Evolutionary conservation across 108 stramenopile species (phyloP).

Genomic region (Nannochloropsis oceanica): DNA sequence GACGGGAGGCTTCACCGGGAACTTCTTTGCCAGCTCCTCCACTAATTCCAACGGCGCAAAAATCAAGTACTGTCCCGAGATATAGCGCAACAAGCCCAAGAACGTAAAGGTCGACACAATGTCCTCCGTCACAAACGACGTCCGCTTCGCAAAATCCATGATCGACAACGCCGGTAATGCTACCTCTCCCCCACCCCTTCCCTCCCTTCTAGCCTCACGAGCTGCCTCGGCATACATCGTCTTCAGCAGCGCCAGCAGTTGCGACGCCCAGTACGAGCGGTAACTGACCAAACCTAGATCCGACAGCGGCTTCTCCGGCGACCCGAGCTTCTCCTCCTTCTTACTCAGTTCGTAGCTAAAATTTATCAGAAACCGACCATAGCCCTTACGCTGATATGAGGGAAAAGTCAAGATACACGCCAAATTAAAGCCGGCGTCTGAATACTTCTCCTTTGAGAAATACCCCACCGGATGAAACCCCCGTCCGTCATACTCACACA

Average conservation of each 20-base stretch:
- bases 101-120: conserved; percentile 79
- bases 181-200: too few species aligned
- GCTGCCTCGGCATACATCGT: not conserved
- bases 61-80: conserved; percentile 76
- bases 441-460: conserved; percentile 97
- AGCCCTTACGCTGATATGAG: conserved; percentile 93
- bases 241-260: not conserved
- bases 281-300: conserved; percentile 62
- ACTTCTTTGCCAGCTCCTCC: conserved; percentile 60
- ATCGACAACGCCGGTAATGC: conserved; percentile 36
- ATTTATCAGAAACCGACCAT: conserved; percentile 91
- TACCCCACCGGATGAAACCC: conserved; percentile 86
- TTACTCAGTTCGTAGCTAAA: conserved; percentile 93
- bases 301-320: conserved; percentile 89
- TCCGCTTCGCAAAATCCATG: conserved; percentile 75
- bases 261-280: conserved; percentile 40
- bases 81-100: conserved; percentile 72
- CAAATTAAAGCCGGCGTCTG: conserved; percentile 95
- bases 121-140: conserved; percentile 93
- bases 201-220: not conserved
- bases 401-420: conserved; percentile 99
- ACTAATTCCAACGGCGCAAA: conserved; percentile 57
- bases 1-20: conserved; percentile 71
- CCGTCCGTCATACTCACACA: conserved; percentile 64
- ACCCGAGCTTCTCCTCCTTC: conserved; percentile 82